Evolutionary conservation across 2,329 filamentous ascomycete species (phyloP).

Genomic region (Diaporthe destruens): DNA sequence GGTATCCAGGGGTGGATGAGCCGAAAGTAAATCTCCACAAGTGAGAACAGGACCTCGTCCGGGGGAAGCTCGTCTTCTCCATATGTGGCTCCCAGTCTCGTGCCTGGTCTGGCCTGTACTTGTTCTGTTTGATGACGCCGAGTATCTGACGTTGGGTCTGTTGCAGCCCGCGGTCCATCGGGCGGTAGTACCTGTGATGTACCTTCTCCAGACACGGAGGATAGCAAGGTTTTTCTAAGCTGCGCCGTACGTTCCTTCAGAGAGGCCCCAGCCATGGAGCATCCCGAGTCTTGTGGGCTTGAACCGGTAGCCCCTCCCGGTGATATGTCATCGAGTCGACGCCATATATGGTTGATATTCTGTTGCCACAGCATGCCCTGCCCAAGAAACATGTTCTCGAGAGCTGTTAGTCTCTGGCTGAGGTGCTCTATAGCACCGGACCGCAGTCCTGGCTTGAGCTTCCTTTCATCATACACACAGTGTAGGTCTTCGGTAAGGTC

Average conservation of each 20-base stretch:
- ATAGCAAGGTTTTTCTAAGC: not conserved
- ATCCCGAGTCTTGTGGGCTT: not conserved
- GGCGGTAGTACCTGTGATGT: not conserved
- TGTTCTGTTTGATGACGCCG: not conserved
- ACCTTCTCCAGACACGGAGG: not conserved
- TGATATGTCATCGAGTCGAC: conserved; percentile 29
- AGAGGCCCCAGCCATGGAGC: not conserved
- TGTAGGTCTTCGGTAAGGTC: conserved; percentile 44
- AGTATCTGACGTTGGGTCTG: not conserved
- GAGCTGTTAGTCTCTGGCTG: conserved; percentile 49
- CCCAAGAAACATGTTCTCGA: conserved; percentile 56
- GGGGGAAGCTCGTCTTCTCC: conserved; percentile 43
- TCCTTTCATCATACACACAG: conserved; percentile 52
- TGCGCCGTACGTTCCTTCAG: not conserved
- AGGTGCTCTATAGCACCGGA: conserved; percentile 52
- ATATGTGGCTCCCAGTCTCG: no score
- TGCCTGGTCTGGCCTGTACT: not conserved
- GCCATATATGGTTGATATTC: conserved; percentile 43
- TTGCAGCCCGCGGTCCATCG: not conserved
- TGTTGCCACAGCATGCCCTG: conserved; percentile 54
- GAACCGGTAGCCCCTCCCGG: not conserved
- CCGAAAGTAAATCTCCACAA: conserved; percentile 53
- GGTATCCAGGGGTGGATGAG: conserved; percentile 56
- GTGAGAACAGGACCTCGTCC: conserved; percentile 50
- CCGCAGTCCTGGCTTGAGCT: conserved; percentile 51